Base-by-base conservation (phyloP, 495 filamentous ascomycete species). In the Xylaria intraflava region DNA sequence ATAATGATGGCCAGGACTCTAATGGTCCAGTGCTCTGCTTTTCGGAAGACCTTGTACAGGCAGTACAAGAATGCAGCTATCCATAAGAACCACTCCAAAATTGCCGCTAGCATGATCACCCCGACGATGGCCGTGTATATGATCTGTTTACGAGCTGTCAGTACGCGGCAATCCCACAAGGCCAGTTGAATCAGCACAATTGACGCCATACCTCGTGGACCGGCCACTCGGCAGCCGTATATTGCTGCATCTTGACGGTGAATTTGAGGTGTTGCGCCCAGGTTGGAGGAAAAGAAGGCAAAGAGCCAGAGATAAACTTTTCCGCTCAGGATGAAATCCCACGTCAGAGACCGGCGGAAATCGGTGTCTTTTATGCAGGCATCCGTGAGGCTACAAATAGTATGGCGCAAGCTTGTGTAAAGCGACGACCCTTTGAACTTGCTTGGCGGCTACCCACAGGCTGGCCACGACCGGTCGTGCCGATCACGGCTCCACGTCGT, bases 11-110 rank as follows among this genome's bases (percentile, higher is more conserved):
- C 84, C 49, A 97, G 76, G 19, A 90, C 69, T 49, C 78, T 78
- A 58, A 91, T 85, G 46, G 82, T 88, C 83, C 87, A 88, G 62
- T 86, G 83, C 51, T 96, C 90, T 23, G 93, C 92, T 68, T 98
- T 98, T 51, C 83, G 74, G 62, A 85, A 96, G 8, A 91, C 90
- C 61, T 96, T 95, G 56, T 81, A 69, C 1, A 97, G 73, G 62
- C 93, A 96, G 71, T 96, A 96, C 49, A 95, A 64, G 63, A 98
- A 96, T 9, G 93, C 90, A 23, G 83, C 83, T 39, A 96, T 79
- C 87, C 90, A 96, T 4, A 98, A 79, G 44, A 96, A 81, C 93
- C 93, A 97, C 72, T 98, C 93, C 19, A 96, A 77, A 22, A 89
- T 75, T 2, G 93, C 93, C 39, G 86, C 87, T 1, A 90, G 61